Percentiles rank a stretch among this genome's conserved stretches.
Conservation (phyloP, 2,329 filamentous ascomycete species). For the Calonectria pseudoreteaudii region DNA sequence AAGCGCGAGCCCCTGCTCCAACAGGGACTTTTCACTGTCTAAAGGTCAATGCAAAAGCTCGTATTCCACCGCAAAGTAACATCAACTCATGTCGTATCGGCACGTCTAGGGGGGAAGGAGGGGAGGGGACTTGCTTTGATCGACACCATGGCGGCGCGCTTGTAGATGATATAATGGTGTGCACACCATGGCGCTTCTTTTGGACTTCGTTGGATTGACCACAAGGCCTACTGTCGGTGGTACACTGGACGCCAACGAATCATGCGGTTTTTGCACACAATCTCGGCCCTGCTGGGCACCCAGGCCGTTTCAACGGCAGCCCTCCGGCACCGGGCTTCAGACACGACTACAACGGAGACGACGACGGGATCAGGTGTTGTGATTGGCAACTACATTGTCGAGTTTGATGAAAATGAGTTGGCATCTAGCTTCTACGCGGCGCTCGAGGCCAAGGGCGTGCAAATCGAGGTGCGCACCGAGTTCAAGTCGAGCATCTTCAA, state of each 20-base stretch:
- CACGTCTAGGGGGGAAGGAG: not conserved
- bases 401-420: not conserved
- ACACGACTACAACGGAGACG: not conserved
- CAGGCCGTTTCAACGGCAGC: not conserved
- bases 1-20: not conserved
- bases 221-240: not conserved
- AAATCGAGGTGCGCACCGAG: not conserved
- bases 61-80: not conserved
- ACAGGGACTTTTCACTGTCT: not conserved
- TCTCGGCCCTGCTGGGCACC: not conserved
- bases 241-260: not conserved
- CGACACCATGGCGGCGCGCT: not conserved
- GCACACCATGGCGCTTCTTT: not conserved
- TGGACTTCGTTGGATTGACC: not conserved
- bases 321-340: not conserved
- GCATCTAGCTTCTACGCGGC: not conserved
- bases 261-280: not conserved
- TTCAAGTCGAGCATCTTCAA: constrained; percentile 6
- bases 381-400: constrained; percentile 13
- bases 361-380: not conserved
- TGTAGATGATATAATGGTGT: not conserved
- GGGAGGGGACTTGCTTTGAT: not conserved
- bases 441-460: not conserved
- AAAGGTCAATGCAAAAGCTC: not conserved
- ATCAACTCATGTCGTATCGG: not conserved